A percentile compares a stretch with the other conserved stretches of the same genome.
Evolutionary conservation across 169 alveolate species (phyloP).

Genomic region (Ichthyophthirius multifiliis): DNA sequence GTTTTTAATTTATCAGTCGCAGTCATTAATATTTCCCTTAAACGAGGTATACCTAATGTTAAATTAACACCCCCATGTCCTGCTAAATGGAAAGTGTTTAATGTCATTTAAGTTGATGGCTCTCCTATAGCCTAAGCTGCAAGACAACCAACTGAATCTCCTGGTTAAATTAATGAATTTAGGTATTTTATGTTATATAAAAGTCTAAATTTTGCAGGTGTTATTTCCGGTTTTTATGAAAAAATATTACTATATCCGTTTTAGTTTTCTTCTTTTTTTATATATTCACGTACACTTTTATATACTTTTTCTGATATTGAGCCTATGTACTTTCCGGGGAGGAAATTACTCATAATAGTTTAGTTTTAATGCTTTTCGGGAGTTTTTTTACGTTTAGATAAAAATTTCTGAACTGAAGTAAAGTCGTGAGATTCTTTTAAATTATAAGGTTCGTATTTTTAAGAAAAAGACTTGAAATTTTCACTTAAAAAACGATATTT

Average conservation of each 20-base stretch:
- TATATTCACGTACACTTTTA: slow-evolving; percentile 18
- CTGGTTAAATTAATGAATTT: slow-evolving; percentile 90
- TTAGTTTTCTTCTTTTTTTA: slow-evolving; percentile 37
- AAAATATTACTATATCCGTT: background rate
- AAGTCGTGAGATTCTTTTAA: slow-evolving; percentile 47
- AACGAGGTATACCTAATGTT: slow-evolving; percentile 99
- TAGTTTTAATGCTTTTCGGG: slow-evolving; percentile 25
- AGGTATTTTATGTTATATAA: slow-evolving; percentile 70
- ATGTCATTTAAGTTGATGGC: slow-evolving; percentile 99
- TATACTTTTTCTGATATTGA: slow-evolving; percentile 51
- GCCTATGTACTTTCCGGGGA: slow-evolving; percentile 61
- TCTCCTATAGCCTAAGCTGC: slow-evolving; percentile 99
- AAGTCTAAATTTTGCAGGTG: background rate
- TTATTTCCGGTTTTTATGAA: background rate
- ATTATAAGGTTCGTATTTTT: slow-evolving; percentile 57
- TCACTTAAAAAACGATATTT: slow-evolving; percentile 79
- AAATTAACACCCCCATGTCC: slow-evolving; percentile 99
- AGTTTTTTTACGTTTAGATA: slow-evolving; percentile 35
- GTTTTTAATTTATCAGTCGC: slow-evolving; percentile 79
- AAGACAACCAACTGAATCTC: slow-evolving; percentile 98
- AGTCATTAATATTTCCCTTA: slow-evolving; percentile 96
- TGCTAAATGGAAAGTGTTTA: slow-evolving; percentile 99
- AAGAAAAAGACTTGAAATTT: slow-evolving; percentile 55
- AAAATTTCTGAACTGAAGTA: slow-evolving; percentile 38
- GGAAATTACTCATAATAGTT: slow-evolving; percentile 50